These are phyloP conservation scores for Prunus padus DNA, from an alignment of 306 rosid species.

Conservation along the genomic window DNA sequence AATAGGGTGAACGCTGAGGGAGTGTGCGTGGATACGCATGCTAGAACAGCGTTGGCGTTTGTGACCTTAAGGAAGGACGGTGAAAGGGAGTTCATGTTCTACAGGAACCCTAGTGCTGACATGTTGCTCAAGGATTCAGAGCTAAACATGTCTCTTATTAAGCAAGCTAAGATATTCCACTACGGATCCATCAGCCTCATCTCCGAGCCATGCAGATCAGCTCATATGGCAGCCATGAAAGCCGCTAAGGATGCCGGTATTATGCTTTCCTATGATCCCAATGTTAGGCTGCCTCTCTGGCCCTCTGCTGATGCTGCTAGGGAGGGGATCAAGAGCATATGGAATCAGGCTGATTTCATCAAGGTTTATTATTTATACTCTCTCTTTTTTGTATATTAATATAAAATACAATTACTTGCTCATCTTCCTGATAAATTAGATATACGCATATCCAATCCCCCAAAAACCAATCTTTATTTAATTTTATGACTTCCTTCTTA, in stretches of 20 bases:
- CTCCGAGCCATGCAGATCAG: constrained; percentile 64
- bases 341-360: constrained; percentile 67
- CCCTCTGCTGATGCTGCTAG: constrained; percentile 60
- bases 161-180: constrained; percentile 56
- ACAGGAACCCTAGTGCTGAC: constrained; percentile 72
- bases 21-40: constrained; percentile 46
- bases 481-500: no score
- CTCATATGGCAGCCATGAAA: constrained; percentile 73
- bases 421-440: no score
- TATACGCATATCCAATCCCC: no score
- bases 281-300: constrained; percentile 64
- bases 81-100: constrained; percentile 79
- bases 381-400: background rate
- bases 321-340: constrained; percentile 59
- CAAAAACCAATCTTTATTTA: no score
- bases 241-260: constrained; percentile 55
- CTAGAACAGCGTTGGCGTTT: constrained; percentile 71
- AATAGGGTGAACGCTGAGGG: constrained; percentile 53
- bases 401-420: no score
- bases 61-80: constrained; percentile 60
- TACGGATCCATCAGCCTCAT: constrained; percentile 71
- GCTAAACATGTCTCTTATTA: constrained; percentile 44
- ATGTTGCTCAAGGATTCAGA: constrained; percentile 61
- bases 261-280: constrained; percentile 69
- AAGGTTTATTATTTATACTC: constrained; percentile 33